Evolutionary conservation across 1,284 basidiomycete genomes (phyloP), one percentile per base, ranked within the genome.

Genomic region (Phellopilus nigrolimitatus): DNA sequence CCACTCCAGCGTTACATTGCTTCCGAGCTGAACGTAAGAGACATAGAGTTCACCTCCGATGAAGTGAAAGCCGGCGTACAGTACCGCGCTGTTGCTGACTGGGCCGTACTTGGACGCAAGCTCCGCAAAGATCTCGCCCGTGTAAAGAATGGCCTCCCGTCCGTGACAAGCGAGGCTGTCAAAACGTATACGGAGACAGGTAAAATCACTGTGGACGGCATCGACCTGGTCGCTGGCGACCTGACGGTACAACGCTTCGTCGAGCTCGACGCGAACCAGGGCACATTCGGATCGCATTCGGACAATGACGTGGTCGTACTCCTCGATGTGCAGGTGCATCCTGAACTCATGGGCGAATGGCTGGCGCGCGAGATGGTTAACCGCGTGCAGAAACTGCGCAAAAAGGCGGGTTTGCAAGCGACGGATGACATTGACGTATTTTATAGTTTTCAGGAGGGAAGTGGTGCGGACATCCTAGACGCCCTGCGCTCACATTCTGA

Each of bases 231-330:
- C 51, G 76, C 81, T 56, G 97, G 95, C 30, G 97, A 99, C 65
- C 75, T 99, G 56, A 79, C 88, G 6, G 91, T 97, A 17, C 88
- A 89, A 57, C 87, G 95, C 24, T 97, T 88, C 68, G 89, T 97
- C 60, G 93, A 97, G 63, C 72, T 91, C 1, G 81, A 85, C 0
- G 64, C 74, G 17, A 68, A 68, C 4, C 70, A 73, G 8, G 79
- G 80, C 60, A 77, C 73, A 46, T 90, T 84, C 62, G 90, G 89
- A 53, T 88, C 88, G 13, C 85, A 95, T 62, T 93, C 92, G 27
- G 93, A 99, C 70, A 91, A 89, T 63, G 92, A 98, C 58, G 94
- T 97, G 46, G 94, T 97, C 47, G 81, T 98, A 56, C 78, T 97
- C 41, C 80, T 99, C 37, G 95, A 99, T 68, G 81, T 91, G 54